Base-by-base conservation (phyloP, 2,329 filamentous ascomycete genomes). In the Macroventuria anomochaeta region DNA sequence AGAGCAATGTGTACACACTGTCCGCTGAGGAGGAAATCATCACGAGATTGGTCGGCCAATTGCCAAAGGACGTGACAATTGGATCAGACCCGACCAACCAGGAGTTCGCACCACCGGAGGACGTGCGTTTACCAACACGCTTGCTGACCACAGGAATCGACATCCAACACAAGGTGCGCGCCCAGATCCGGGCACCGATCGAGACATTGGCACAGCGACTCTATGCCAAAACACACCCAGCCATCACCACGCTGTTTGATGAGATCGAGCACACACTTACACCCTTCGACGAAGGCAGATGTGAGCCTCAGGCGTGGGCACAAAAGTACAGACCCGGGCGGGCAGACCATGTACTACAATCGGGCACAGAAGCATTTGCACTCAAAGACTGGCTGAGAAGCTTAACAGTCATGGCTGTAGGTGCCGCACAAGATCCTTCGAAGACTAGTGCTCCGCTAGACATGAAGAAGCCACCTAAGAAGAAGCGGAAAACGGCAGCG, bases 351-450 rank as follows among this genome's bases (percentile, higher is more conserved):
- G 87, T 97, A 1, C 79, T 99, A 10, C 93, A 97, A 66, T 72
- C 79, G 13, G 88, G 89, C 2, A 83, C 79, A 37, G 91, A 97
- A 71, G 85, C 86, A 1, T 68, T 80, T 1, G 77, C 93, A 7
- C 76, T 99, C 20, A 87, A 86, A 52, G 85, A 93, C 55, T 99
- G 95, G 95, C 78, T 99, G 7, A 81, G 85, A 53, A 85, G 83
- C 28, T 80, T 96, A 38, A 89, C 86, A 53, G 87, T 99, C 0
- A 85, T 89, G 57, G 83, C 90, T 4, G 89, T 97, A 0, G 87
- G 90, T 53, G 88, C 84, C 0, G 65, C 73, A 3, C 68, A 72
- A 2, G 77, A 79, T 8, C 51, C 49, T 41, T 10, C 69, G 54
- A 72, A 65, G 38, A 23, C 38, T 11, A 32, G 39, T 20, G 46